Conservation (phyloP, 2,329 filamentous ascomycete species). For the Thelonectria blattea region DNA sequence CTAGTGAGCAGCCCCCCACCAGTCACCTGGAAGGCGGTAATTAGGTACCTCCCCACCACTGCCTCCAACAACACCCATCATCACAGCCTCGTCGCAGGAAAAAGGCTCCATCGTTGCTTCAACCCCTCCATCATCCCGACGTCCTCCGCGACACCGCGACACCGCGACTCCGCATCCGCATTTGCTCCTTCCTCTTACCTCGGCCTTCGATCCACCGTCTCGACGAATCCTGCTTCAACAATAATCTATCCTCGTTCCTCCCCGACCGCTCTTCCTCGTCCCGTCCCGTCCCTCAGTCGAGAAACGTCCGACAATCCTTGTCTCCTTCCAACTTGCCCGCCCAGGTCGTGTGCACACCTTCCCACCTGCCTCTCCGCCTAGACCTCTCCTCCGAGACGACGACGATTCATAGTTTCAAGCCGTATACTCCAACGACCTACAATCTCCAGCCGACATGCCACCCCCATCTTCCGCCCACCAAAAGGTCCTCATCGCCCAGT, state of each 20-base stretch:
- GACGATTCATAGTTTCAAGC: constrained; percentile 14
- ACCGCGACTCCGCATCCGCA: background rate
- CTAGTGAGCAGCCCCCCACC: background rate
- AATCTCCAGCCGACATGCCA: constrained; percentile 40
- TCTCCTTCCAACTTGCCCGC: background rate
- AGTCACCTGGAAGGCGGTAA: background rate
- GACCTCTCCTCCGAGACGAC: constrained; percentile 12
- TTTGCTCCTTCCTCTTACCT: background rate
- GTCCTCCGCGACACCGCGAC: background rate
- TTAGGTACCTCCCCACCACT: too few relatives aligned
- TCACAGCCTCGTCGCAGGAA: background rate
- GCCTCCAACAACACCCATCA: background rate
- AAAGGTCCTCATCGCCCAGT: constrained; percentile 50
- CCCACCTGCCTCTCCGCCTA: background rate
- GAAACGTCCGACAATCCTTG: background rate
- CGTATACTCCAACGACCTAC: background rate
- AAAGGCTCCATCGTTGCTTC: background rate
- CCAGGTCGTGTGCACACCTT: constrained; percentile 17
- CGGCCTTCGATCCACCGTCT: background rate
- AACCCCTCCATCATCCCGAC: background rate
- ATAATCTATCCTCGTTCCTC: background rate
- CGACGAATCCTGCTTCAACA: background rate
- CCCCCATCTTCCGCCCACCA: constrained; percentile 47
- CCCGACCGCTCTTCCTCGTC: constrained; percentile 4
- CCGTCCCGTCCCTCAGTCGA: background rate